Base-by-base conservation (phyloP, 495 filamentous ascomycete genomes). In the Penicillium samsonianum region DNA sequence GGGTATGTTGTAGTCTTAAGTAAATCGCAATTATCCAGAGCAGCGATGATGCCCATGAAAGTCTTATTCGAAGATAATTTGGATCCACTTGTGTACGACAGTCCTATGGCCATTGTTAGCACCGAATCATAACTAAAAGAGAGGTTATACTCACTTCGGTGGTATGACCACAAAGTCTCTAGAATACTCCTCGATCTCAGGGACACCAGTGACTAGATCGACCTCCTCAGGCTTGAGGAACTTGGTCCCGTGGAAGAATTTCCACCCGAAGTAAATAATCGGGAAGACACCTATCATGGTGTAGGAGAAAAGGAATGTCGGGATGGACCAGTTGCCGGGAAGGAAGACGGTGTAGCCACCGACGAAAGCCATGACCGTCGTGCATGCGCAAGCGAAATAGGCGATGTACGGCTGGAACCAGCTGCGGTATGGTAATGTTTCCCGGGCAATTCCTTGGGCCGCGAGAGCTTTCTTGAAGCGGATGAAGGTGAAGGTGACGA, bases 231-330 rank as follows among this genome's bases (percentile, higher is more conserved):
- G 75, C 25, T 70, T 75, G 53, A 77, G 67, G 57, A 85, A 75
- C 43, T 75, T 81, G 0, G 89, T 89, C 59, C 74, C 80, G 56
- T 90, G 86, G 44, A 85, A 47, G 22, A 90, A 1, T 66, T 94
- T 94, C 84, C 86, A 94, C 19, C 78, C 76, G 31, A 91, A 35
- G 53, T 82, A 92, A 0, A 93, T 72, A 1, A 88, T 52, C 0
- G 88, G 88, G 56, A 84, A 85, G 19, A 89, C 65, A 6, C 73
- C 78, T 28, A 90, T 82, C 83, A 89, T 90, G 11, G 82, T 82
- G 62, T 90, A 91, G 67, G 86, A 88, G 71, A 92, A 92, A 28
- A 92, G 70, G 60, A 94, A 92, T 0, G 81, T 88, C 2, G 88
- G 77, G 11, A 92, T 61, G 47, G 87, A 78, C 89, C 90, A 92